Evolutionary conservation across 164 flowering plant species (phyloP).

Genomic region (Protea cynaroides): DNA sequence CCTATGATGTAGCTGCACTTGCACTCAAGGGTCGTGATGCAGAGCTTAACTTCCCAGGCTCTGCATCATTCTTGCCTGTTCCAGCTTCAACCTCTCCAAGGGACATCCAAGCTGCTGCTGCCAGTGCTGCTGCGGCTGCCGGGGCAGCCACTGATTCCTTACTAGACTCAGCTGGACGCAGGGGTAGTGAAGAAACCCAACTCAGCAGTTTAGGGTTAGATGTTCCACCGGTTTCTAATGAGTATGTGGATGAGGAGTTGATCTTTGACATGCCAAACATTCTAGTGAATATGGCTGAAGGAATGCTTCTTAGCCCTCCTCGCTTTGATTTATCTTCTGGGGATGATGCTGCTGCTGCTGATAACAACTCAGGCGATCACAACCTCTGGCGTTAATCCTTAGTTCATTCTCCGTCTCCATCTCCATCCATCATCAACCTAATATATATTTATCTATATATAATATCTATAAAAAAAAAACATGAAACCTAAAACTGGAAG

Average conservation of each 20-base stretch:
- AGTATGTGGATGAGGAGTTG: conserved; percentile 63
- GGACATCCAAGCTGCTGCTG: conserved; percentile 58
- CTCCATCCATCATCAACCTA: too few relatives aligned
- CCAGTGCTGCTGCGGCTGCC: conserved; percentile 49
- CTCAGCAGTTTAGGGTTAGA: background rate
- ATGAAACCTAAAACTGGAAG: too few relatives aligned
- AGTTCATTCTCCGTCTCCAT: background rate
- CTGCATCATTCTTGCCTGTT: conserved; percentile 32
- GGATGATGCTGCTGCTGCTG: conserved; percentile 9
- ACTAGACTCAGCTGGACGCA: background rate
- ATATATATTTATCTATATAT: too few relatives aligned
- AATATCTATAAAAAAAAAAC: too few relatives aligned
- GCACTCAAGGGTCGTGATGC: conserved; percentile 52
- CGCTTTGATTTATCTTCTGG: conserved; percentile 26
- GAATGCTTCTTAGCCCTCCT: conserved; percentile 82
- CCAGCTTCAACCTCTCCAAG: conserved; percentile 48
- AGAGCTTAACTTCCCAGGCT: conserved; percentile 55
- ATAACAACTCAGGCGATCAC: conserved; percentile 10
- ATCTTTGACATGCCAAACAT: conserved; percentile 76
- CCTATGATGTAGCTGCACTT: conserved; percentile 63
- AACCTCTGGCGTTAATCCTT: conserved; percentile 50
- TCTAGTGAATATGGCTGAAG: conserved; percentile 68
- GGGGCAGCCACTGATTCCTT: conserved; percentile 53
- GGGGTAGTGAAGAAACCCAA: background rate
- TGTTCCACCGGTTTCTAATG: conserved; percentile 2